Base-by-base conservation (phyloP, 805 yeast species). In the Pichia thaimueangensis region DNA sequence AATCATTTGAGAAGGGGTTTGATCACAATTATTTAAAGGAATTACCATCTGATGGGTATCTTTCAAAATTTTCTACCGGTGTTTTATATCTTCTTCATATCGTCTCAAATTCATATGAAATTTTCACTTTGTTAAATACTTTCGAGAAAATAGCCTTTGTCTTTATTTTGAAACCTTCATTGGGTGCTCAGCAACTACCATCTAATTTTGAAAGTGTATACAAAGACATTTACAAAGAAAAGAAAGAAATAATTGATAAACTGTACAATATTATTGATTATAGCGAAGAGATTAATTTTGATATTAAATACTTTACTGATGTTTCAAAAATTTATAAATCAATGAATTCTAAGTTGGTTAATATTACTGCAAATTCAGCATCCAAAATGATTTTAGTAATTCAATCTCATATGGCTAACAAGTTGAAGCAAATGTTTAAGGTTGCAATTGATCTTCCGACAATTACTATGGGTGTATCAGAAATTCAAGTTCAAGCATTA, bases 1-100 rank as follows among this genome's bases (percentile, higher is more conserved):
- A 74, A 53, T 95, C 96, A 23, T 65, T 93, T 44, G 88, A 86
- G 52, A 73, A 74, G 45, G 98, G 98, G 0, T 94, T 94, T 60
- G 77, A 82, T 12, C 56, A 74, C 43, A 75, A 75, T 39, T 79
- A 80, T 58, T 58, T 76, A 42, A 64, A 66, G 23, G 57, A 63
- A 41, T 63, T 72, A 6, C 74, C 76, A 5, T 56, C 73, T 12
- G 69, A 67, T 4, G 60, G 67, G 33, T 86, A 87, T 53, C 62
- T 87, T 49, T 62, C 67, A 38, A 62, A 70, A 29, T 76, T 82
- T 50, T 60, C 67, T 6, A 67, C 81, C 68, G 80, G 76, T 32
- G 64, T 80, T 10, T 63, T 82, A 4, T 85, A 83, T 53, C 54
- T 87, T 40, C 67, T 82, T 28, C 96, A 88, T 56, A 63, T 82